Evolutionary conservation across 371 early-diverging fungal species (phyloP).

Genomic region (Mucor circinelloides): DNA sequence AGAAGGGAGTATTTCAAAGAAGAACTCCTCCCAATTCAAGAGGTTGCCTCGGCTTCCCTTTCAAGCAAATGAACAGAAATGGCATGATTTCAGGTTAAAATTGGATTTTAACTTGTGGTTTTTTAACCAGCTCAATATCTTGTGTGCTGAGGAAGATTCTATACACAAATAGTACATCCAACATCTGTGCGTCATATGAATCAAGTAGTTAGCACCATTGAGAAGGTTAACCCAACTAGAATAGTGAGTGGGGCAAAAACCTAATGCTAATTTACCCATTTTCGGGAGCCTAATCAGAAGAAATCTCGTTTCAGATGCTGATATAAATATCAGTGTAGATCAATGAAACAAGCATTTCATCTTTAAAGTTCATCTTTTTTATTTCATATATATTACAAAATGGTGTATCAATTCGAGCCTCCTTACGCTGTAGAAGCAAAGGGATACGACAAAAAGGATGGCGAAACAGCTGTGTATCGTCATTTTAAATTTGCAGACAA

Average conservation of each 20-base stretch:
- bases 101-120: not conserved
- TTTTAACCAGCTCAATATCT: not conserved
- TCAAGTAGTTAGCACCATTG: not conserved
- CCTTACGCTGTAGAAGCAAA: conserved; percentile 34
- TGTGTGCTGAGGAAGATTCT: not conserved
- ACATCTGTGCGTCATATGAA: not conserved
- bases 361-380: not conserved
- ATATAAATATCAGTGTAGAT: not conserved
- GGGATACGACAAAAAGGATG: conserved; percentile 28
- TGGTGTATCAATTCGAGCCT: conserved; percentile 27
- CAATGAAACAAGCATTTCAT: not conserved
- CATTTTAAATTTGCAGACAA: conserved; percentile 54
- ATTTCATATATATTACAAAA: not conserved
- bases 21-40: not conserved
- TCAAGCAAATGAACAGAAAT: not conserved
- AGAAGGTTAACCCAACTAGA: not conserved
- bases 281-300: not conserved
- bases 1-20: not conserved
- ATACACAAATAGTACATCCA: not conserved
- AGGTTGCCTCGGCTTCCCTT: not conserved
- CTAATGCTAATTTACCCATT: not conserved
- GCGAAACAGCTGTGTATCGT: conserved; percentile 53
- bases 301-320: not conserved
- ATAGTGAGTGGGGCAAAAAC: not conserved
- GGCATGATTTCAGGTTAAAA: not conserved